Percentiles rank a stretch among this genome's conserved stretches.
These are phyloP conservation scores for Suillus paluster DNA, from an alignment of 768 basidiomycete genomes.

Conservation along the genomic window DNA sequence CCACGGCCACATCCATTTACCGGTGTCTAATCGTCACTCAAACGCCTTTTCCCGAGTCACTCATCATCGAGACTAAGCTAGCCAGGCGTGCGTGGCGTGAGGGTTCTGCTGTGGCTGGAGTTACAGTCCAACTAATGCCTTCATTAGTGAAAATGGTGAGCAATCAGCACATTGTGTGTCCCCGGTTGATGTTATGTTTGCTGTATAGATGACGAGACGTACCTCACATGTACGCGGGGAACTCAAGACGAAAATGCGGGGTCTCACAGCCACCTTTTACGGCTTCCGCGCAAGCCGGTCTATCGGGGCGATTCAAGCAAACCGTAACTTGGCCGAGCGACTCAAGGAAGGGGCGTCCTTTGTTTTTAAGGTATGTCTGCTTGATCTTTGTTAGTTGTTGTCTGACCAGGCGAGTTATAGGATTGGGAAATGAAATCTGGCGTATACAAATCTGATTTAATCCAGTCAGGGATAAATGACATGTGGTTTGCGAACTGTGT, in stretches of 20 bases:
- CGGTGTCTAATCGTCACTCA: conserved; percentile 14
- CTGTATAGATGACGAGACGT: neutral
- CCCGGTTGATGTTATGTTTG: no score
- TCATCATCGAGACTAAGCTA: conserved; percentile 4
- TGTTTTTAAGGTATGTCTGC: conserved; percentile 4
- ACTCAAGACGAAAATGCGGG: conserved; percentile 14
- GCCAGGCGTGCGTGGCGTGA: conserved; percentile 4
- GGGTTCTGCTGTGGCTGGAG: neutral
- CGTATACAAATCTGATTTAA: conserved; percentile 26
- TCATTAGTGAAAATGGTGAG: conserved; percentile 7
- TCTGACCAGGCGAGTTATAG: neutral
- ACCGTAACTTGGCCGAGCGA: conserved; percentile 1
- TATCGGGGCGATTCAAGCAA: neutral
- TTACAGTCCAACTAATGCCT: conserved; percentile 5
- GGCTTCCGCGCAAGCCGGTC: conserved; percentile 1
- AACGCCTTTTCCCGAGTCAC: conserved; percentile 25
- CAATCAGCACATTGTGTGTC: neutral
- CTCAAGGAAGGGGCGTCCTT: conserved; percentile 12
- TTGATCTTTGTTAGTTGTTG: neutral
- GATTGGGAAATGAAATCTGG: conserved; percentile 16
- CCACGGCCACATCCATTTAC: conserved; percentile 12
- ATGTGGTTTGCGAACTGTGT: conserved; percentile 31
- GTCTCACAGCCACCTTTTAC: conserved; percentile 3
- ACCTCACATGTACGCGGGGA: conserved; percentile 13
- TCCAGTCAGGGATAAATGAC: conserved; percentile 27